Percentiles rank a stretch among this genome's conserved stretches.
Evolutionary conservation across 108 stramenopile genomes (phyloP).

Genomic region (Epithemia pelagica): DNA sequence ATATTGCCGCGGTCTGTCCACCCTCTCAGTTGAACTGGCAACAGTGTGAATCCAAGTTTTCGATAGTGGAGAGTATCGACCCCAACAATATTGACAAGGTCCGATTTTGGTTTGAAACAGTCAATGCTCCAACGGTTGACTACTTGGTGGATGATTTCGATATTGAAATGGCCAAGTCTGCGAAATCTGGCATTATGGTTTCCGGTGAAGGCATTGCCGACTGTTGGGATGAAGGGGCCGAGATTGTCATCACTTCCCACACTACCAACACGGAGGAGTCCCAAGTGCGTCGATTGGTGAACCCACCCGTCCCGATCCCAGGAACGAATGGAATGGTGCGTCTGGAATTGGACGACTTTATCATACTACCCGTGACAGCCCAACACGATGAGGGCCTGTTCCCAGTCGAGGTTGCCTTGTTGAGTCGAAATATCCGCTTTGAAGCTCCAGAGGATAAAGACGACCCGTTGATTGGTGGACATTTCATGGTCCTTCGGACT

Average conservation of each 20-base stretch:
- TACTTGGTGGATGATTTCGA: not conserved
- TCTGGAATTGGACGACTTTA: not conserved
- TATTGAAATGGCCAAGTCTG: not conserved
- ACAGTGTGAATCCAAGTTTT: not conserved
- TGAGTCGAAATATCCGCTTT: conserved; percentile 54
- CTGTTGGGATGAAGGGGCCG: conserved; percentile 1
- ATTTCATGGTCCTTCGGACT: conserved; percentile 1
- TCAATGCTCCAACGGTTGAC: not conserved
- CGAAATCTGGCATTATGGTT: not conserved
- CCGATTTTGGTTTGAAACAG: conserved; percentile 1
- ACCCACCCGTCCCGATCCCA: not conserved
- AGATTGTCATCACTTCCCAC: conserved; percentile 1
- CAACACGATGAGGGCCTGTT: not conserved
- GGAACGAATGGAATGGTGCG: conserved; percentile 1
- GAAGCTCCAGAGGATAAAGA: conserved; percentile 10
- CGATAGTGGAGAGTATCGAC: not conserved
- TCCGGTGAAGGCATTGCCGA: not conserved
- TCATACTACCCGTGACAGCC: not conserved
- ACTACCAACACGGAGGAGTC: not conserved
- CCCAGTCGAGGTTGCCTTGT: conserved; percentile 37
- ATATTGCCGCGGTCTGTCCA: not conserved
- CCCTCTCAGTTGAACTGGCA: not conserved
- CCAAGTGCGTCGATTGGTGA: not conserved
- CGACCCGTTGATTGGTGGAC: not conserved
- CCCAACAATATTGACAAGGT: conserved; percentile 1